These are phyloP conservation scores for Darksidea phi DNA, from an alignment of 495 filamentous ascomycete species.

Conservation along the genomic window DNA sequence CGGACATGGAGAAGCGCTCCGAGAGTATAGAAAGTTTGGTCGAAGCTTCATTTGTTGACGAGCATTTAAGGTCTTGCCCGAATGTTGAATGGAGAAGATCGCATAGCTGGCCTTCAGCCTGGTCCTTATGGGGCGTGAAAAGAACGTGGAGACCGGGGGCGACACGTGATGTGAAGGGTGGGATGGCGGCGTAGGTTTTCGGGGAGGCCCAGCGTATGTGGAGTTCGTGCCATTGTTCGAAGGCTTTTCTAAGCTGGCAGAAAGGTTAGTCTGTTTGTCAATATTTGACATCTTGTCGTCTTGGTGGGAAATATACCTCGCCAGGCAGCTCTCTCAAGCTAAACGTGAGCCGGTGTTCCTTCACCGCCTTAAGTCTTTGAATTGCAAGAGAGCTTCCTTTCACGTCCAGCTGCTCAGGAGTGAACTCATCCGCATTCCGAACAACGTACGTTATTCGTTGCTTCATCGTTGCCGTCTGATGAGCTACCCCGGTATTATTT, in stretches of 20 bases:
- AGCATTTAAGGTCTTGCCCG: conserved; percentile 49
- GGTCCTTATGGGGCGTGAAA: conserved; percentile 58
- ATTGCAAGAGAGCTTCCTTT: conserved; percentile 48
- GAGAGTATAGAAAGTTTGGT: conserved; percentile 59
- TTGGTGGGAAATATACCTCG: conserved; percentile 51
- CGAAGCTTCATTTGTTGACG: conserved; percentile 56
- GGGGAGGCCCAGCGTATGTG: conserved; percentile 77
- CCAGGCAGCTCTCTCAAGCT: conserved; percentile 68
- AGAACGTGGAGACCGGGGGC: conserved; percentile 82
- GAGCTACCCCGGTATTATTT: too few species aligned
- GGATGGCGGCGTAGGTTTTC: conserved; percentile 53
- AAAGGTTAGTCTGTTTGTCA: too few species aligned
- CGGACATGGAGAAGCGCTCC: conserved; percentile 63
- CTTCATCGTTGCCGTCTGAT: conserved; percentile 58
- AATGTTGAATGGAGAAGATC: conserved; percentile 61
- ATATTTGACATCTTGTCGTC: neutral
- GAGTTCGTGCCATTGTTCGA: conserved; percentile 68
- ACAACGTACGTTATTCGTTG: conserved; percentile 82
- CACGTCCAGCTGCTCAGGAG: conserved; percentile 59
- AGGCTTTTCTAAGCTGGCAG: conserved; percentile 55
- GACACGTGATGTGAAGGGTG: conserved; percentile 71
- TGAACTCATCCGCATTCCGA: conserved; percentile 57
- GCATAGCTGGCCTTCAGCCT: conserved; percentile 56
- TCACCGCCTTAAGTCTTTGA: conserved; percentile 56
- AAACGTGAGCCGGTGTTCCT: conserved; percentile 79